Percentiles rank a stretch among this genome's conserved stretches.
Evolutionary conservation across 108 stramenopile species (phyloP).

Genomic region (Cylindrotheca fusiformis): DNA sequence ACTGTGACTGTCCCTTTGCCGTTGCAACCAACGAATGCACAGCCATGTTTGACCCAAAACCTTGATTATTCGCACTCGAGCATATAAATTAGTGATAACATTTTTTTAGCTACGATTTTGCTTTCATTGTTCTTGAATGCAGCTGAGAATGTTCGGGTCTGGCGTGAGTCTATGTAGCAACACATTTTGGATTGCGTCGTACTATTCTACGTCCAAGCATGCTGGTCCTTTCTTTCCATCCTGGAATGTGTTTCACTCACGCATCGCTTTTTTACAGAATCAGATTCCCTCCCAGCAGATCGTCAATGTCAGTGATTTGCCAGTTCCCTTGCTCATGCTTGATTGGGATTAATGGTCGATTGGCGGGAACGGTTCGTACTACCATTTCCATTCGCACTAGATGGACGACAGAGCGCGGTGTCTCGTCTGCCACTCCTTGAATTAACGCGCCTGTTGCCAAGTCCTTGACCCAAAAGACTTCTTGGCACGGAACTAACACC

Average conservation of each 20-base stretch:
- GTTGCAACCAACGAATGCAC: slow-evolving; percentile 1
- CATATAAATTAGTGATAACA: too few species aligned
- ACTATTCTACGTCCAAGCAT: too few species aligned
- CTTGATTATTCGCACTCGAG: too few species aligned
- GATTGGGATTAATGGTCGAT: slow-evolving; percentile 14
- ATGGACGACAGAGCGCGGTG: slow-evolving; percentile 18
- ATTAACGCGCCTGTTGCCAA: slow-evolving; percentile 16
- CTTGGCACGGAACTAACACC: slow-evolving; percentile 22
- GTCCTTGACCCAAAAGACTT: slow-evolving; percentile 36
- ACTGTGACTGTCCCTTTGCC: slow-evolving; percentile 38
- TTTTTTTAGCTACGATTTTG: too few species aligned
- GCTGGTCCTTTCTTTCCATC: too few species aligned
- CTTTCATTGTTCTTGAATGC: too few species aligned
- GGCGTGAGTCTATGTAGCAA: too few species aligned
- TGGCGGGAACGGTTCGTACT: slow-evolving; percentile 9
- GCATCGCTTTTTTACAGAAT: too few species aligned
- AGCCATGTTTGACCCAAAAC: slow-evolving; percentile 11
- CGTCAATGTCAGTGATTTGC: slow-evolving; percentile 39
- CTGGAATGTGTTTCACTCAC: too few species aligned
- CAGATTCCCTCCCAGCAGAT: slow-evolving; percentile 30
- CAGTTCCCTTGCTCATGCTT: slow-evolving; percentile 18
- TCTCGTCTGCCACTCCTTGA: slow-evolving; percentile 17
- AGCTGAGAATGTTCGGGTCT: too few species aligned
- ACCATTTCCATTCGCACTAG: slow-evolving; percentile 35
- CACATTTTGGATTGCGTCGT: too few species aligned